Conservation (phyloP, 192 early-diverging fungal species). For the Linnemannia schmuckeri region DNA sequence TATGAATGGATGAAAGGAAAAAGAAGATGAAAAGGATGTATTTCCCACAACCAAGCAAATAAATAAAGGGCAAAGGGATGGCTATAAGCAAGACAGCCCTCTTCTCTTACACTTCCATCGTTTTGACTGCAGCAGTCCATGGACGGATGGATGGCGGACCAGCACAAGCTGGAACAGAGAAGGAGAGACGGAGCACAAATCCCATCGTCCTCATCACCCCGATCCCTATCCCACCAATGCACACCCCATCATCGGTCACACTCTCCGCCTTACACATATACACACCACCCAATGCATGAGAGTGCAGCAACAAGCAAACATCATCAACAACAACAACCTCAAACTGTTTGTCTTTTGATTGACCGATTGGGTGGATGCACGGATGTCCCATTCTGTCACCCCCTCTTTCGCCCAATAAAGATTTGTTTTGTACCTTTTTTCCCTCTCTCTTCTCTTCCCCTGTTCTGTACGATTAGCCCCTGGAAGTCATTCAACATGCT, state of each 20-base stretch:
- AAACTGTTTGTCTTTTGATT: not conserved
- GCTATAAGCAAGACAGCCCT: too few relatives aligned
- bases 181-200: too few relatives aligned
- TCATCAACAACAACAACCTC: not conserved
- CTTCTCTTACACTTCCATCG: not conserved
- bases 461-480: not conserved
- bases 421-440: not conserved
- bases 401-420: too few relatives aligned
- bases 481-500: not conserved
- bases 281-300: not conserved
- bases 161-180: constrained; percentile 1
- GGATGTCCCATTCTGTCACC: not conserved
- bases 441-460: not conserved
- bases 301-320: not conserved
- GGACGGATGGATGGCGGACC: not conserved
- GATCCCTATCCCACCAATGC: too few relatives aligned
- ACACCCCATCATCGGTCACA: too few relatives aligned
- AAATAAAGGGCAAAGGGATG: too few relatives aligned
- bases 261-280: too few relatives aligned
- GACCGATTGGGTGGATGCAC: not conserved
- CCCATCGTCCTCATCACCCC: too few relatives aligned
- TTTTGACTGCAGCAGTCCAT: not conserved
- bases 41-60: too few relatives aligned
- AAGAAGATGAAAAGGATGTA: too few relatives aligned
- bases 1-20: too few relatives aligned